These are phyloP conservation scores for Exophiala spinifera DNA, from an alignment of 2,329 filamentous ascomycete species.

Conservation along the genomic window DNA sequence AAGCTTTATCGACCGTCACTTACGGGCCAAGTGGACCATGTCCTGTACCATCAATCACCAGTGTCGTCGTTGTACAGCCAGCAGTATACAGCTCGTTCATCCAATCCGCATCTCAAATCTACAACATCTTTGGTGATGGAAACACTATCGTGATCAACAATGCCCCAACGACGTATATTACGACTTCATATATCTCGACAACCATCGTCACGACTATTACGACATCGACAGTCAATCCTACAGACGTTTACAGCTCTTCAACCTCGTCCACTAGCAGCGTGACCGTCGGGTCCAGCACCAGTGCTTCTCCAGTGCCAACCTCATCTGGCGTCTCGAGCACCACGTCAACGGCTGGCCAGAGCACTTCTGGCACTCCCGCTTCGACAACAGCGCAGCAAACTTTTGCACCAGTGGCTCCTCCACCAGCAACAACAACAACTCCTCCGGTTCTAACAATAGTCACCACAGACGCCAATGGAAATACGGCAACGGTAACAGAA, in stretches of 20 bases:
- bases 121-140: slow-evolving; percentile 25
- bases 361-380: slow-evolving; percentile 1
- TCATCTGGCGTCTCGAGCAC: neutral
- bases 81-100: slow-evolving; percentile 26
- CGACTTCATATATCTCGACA: slow-evolving; percentile 25
- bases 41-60: slow-evolving; percentile 17
- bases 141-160: slow-evolving; percentile 24
- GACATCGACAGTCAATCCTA: neutral
- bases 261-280: slow-evolving; percentile 3
- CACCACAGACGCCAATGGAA: slow-evolving; percentile 13
- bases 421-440: slow-evolving; percentile 11
- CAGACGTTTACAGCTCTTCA: slow-evolving; percentile 1
- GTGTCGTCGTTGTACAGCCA: slow-evolving; percentile 20
- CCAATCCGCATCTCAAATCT: slow-evolving; percentile 24
- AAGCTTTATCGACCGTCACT: slow-evolving; percentile 17
- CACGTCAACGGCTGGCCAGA: neutral
- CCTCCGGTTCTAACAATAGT: slow-evolving; percentile 11
- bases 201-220: slow-evolving; percentile 20
- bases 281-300: slow-evolving; percentile 5
- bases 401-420: slow-evolving; percentile 11
- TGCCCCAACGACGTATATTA: slow-evolving; percentile 24
- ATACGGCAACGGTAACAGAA: slow-evolving; percentile 12
- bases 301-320: neutral
- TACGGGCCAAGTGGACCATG: slow-evolving; percentile 21
- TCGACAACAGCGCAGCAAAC: slow-evolving; percentile 6